These are phyloP conservation scores for Pichia kudriavzevii DNA, from an alignment of 1,139 yeast species.

Conservation along the genomic window DNA sequence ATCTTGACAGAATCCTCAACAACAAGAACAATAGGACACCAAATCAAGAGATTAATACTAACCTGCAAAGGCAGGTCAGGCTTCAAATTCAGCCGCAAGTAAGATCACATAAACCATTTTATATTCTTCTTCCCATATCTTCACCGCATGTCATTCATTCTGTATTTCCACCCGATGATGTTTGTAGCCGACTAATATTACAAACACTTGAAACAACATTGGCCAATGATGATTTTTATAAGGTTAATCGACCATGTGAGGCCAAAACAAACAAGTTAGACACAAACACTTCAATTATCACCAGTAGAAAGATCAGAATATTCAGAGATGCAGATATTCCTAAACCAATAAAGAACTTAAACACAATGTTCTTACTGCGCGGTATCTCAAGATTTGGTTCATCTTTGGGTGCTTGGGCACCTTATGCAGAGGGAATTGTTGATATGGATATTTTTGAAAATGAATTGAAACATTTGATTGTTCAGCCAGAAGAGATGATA, in stretches of 20 bases:
- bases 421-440: constrained; percentile 57
- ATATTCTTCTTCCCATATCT: constrained; percentile 58
- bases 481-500: constrained; percentile 20
- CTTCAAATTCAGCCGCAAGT: constrained; percentile 27
- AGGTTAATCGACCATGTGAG: constrained; percentile 21
- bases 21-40: constrained; percentile 4
- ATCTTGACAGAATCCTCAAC: constrained; percentile 7
- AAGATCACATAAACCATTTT: constrained; percentile 49
- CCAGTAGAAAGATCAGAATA: constrained; percentile 2
- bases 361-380: constrained; percentile 46
- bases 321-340: constrained; percentile 10
- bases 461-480: constrained; percentile 22
- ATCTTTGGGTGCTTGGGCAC: constrained; percentile 61
- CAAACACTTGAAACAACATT: constrained; percentile 52
- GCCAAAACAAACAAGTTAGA: neutral
- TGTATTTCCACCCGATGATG: constrained; percentile 37
- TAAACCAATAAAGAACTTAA: constrained; percentile 45
- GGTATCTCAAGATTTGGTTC: constrained; percentile 55
- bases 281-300: constrained; percentile 1
- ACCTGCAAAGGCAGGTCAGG: constrained; percentile 12
- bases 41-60: constrained; percentile 14
- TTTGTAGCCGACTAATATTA: constrained; percentile 44
- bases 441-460: constrained; percentile 56
- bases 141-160: constrained; percentile 64
- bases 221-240: constrained; percentile 30